A percentile compares a stretch with the other conserved stretches of the same genome.
phyloP scores from a whole-genome alignment of 768 basidiomycete genomes.

The Mycena floridula region DNA sequence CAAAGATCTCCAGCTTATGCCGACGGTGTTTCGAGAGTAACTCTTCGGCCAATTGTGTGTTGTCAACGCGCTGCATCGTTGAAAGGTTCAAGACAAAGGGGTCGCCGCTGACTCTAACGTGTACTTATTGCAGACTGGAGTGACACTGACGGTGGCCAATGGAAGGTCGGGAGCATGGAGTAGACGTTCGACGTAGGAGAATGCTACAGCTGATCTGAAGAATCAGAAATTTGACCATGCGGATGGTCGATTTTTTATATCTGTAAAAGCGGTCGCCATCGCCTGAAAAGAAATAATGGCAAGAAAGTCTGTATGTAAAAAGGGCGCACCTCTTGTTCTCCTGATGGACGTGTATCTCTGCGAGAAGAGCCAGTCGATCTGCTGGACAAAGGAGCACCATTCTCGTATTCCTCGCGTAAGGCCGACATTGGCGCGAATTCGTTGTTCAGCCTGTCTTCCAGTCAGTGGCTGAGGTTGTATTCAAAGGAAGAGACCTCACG shows the following conservation, averaged over 20 bases:
- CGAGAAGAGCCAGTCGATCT: constrained; percentile 64
- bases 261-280: constrained; percentile 94
- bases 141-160: constrained; percentile 40
- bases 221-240: constrained; percentile 11
- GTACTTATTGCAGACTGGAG: constrained; percentile 44
- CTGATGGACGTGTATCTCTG: constrained; percentile 65
- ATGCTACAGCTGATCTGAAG: constrained; percentile 59
- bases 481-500: neutral
- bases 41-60: too few relatives aligned
- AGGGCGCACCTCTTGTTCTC: constrained; percentile 57
- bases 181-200: constrained; percentile 74
- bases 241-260: constrained; percentile 37
- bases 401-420: constrained; percentile 63
- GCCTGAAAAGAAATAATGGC: constrained; percentile 32
- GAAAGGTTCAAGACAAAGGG: too few relatives aligned
- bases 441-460: constrained; percentile 45
- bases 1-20: too few relatives aligned
- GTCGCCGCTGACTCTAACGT: too few relatives aligned
- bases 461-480: neutral
- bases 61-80: too few relatives aligned
- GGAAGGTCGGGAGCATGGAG: constrained; percentile 39
- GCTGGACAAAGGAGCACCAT: constrained; percentile 58
- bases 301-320: neutral
- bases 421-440: constrained; percentile 42
- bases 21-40: too few relatives aligned